Percentiles rank a stretch among this genome's conserved stretches.
Conservation (phyloP, 192 early-diverging fungal genomes). For the Podila verticillata region DNA sequence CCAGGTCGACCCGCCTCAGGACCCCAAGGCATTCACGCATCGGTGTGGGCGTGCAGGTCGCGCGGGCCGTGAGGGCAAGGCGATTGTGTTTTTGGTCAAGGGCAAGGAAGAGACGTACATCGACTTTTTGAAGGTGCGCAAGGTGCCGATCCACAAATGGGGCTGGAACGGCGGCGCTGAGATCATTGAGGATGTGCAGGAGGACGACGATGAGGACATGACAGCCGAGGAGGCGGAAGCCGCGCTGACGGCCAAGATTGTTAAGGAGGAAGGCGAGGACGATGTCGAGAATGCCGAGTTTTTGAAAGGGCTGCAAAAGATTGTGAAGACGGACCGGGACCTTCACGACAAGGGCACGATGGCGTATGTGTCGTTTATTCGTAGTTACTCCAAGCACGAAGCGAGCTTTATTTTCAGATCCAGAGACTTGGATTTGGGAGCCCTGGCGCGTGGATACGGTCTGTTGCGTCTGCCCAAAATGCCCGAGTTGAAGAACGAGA, state of each 20-base stretch:
- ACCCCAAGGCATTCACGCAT: conserved; percentile 96
- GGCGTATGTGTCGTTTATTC: conserved; percentile 92
- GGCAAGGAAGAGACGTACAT: conserved; percentile 94
- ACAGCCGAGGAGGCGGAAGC: conserved; percentile 17
- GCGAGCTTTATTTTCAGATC: conserved; percentile 91
- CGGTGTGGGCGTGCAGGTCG: conserved; percentile 94
- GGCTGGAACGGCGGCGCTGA: conserved; percentile 53
- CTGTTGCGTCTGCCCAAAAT: conserved; percentile 89
- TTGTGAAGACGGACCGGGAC: conserved; percentile 78
- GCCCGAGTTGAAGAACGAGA: conserved; percentile 84
- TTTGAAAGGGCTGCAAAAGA: conserved; percentile 61
- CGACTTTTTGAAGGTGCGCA: conserved; percentile 86
- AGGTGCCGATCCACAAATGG: conserved; percentile 81
- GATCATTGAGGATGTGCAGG: conserved; percentile 43
- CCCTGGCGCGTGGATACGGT: conserved; percentile 82
- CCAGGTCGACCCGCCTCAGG: conserved; percentile 95
- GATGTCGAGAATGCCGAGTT: conserved; percentile 60
- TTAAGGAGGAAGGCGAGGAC: conserved; percentile 42
- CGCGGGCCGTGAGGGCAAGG: conserved; percentile 85
- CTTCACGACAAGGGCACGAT: conserved; percentile 79
- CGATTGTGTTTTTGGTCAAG: conserved; percentile 82
- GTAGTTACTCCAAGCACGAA: conserved; percentile 95
- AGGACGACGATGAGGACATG: conserved; percentile 21
- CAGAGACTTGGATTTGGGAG: conserved; percentile 83
- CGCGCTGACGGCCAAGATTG: conserved; percentile 24